Base-by-base conservation (phyloP, 2,329 filamentous ascomycete species). In the Calonectria ilicicola region DNA sequence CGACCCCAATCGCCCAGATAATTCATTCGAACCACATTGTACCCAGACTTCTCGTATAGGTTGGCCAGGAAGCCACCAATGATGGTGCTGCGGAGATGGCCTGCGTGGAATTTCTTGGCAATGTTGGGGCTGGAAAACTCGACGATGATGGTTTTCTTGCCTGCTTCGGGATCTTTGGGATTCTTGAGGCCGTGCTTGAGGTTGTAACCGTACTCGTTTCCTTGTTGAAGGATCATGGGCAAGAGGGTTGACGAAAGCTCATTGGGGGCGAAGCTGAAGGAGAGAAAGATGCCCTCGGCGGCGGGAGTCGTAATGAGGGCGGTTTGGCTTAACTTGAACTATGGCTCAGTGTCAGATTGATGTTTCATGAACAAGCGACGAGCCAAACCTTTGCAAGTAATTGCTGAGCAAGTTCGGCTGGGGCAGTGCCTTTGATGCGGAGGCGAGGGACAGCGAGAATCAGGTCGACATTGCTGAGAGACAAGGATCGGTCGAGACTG, bases 1-100 rank as follows among this genome's bases (percentile, higher is more conserved):
- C 93, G 94, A 27, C 93, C 93, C 93, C 93, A 95, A 81, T 95
- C 93, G 42, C 93, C 93, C 0, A 95, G 87, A 80, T 95, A 95
- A 84, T 95, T 95, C 86, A 95, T 89, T 27, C 91, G 87, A 53
- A 91, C 83, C 0, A 94, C 92, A 42, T 95, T 90, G 91, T 92
- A 95, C 23, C 93, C 93, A 64, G 91, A 90, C 21, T 84, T 87
- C 78, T 92, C 87, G 80, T 95, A 93, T 2, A 95, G 81, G 78
- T 94, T 94, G 26, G 91, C 87, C 23, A 95, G 17, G 38, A 51
- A 72, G 15, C 51, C 70, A 1, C 70, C 70, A 15, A 72, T 69
- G 51, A 72, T 66, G 35, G 70, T 69, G 53, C 70, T 72, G 8
- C 70, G 65, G 2, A 72, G 66, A 35, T 72, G 70, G 2, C 70